Evolutionary conservation across 768 basidiomycete species (phyloP).

Genomic region (Imleria badia): DNA sequence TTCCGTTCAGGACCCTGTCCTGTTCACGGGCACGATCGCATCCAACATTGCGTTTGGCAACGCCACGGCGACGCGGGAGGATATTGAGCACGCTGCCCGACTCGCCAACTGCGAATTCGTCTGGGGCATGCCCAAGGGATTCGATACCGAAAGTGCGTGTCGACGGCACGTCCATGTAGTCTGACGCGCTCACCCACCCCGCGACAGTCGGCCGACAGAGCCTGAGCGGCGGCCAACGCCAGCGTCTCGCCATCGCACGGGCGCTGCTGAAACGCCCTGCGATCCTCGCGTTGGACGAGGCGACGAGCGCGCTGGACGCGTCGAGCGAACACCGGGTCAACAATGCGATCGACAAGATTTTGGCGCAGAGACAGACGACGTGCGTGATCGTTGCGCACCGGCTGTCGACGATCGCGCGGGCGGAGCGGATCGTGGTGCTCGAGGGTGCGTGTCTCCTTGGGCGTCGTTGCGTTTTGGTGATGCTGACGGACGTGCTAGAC

Average conservation of each 20-base stretch:
- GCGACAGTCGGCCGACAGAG: slow-evolving; percentile 28
- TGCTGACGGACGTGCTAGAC: slow-evolving; percentile 37
- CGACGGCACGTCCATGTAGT: background rate
- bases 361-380: slow-evolving; percentile 76
- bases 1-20: slow-evolving; percentile 60
- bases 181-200: background rate
- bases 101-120: slow-evolving; percentile 97
- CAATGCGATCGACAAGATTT: slow-evolving; percentile 86
- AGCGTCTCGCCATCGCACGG: slow-evolving; percentile 79
- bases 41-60: slow-evolving; percentile 93
- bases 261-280: slow-evolving; percentile 88
- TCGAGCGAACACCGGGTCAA: slow-evolving; percentile 83
- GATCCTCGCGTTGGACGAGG: slow-evolving; percentile 88
- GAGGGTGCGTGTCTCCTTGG: slow-evolving; percentile 55
- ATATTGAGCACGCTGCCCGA: slow-evolving; percentile 85
- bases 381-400: slow-evolving; percentile 90
- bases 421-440: slow-evolving; percentile 86
- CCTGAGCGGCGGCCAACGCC: slow-evolving; percentile 68
- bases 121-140: slow-evolving; percentile 91
- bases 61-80: slow-evolving; percentile 67
- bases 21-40: slow-evolving; percentile 92
- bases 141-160: slow-evolving; percentile 74
- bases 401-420: slow-evolving; percentile 85
- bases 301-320: slow-evolving; percentile 85
- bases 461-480: background rate